Evolutionary conservation across 805 yeast genomes (phyloP), one percentile per base, ranked within the genome.

Genomic region (Kodamaea fukazawae): DNA sequence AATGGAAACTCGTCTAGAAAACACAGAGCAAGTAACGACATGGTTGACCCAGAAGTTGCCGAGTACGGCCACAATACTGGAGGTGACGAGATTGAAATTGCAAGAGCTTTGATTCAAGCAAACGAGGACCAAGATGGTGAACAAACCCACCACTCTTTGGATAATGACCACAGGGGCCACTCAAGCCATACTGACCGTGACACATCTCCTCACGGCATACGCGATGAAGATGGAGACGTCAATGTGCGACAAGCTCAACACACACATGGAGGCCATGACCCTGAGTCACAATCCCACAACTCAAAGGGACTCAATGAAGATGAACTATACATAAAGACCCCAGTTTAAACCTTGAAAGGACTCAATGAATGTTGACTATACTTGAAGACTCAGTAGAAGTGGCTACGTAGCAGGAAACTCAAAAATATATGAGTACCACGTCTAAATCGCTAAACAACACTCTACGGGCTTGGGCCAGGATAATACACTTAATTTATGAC

Each of bases 31-130:
- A 34, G 43, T 17, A 56, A 58, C 17, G 60, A 63, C 28, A 69
- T 74, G 4, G 82, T 77, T 5, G 84, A 79, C 53, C 82, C 83
- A 1, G 79, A 75, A 40, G 82, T 78, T 4, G 59, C 70, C 30
- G 78, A 70, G 0, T 76, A 71, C 46, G 74, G 65, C 34, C 44
- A 46, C 27, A 40, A 35, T 15, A n/a, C 38, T 7, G 63, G 68
- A 5, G 78, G 75, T 4, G 78, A 73, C 35, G 84, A 78, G 47
- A 76, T 79, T 28, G 83, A 78, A 34, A 81, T 80, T 48, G 86
- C 86, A 1, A 63, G 83, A 31, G 86, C 84, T 0, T 61, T 80
- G 49, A 78, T 80, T 35, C 83, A 78, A 44, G 81, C 83, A 0
- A 77, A 72, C 46, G 78, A 69, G 38, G 66, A 53, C 10, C 65